Evolutionary conservation across 2,329 filamentous ascomycete species (phyloP).

Genomic region (Claviceps arundinis): DNA sequence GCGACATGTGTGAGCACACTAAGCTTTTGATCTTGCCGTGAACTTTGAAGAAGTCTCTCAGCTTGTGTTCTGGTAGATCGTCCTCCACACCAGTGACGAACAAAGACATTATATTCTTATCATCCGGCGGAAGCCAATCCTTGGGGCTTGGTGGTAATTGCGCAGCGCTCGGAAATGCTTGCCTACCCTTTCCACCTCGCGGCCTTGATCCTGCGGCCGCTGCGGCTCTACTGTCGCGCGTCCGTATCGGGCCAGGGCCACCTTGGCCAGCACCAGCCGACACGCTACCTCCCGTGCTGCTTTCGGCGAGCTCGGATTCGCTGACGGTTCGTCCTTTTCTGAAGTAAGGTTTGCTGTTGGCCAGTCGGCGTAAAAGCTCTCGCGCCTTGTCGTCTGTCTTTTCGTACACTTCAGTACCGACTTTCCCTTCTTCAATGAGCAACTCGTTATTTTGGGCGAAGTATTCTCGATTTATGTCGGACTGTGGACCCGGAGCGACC

Average conservation of each 20-base stretch:
- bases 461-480: conserved; percentile 89
- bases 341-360: conserved; percentile 90
- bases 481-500: conserved; percentile 85
- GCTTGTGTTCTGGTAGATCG: conserved; percentile 81
- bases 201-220: conserved; percentile 34
- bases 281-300: conserved; percentile 29
- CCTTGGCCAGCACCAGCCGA: conserved; percentile 42
- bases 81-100: conserved; percentile 95
- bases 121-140: conserved; percentile 74
- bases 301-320: conserved; percentile 27
- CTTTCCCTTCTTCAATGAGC: conserved; percentile 83
- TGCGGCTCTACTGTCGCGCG: conserved; percentile 47
- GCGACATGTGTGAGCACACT: conserved; percentile 91
- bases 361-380: conserved; percentile 71
- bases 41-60: conserved; percentile 79
- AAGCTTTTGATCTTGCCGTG: conserved; percentile 86
- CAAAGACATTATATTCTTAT: conserved; percentile 78
- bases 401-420: conserved; percentile 78
- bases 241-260: conserved; percentile 68
- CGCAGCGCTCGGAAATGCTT: conserved; percentile 55
- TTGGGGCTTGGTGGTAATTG: conserved; percentile 68
- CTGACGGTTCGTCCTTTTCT: conserved; percentile 72
- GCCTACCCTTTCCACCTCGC: conserved; percentile 28
- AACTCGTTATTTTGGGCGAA: conserved; percentile 96
- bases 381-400: conserved; percentile 95